A percentile compares a stretch with the other conserved stretches of the same genome.
phyloP scores from a whole-genome alignment of 306 rosid genomes.

The Rubus idaeus region DNA sequence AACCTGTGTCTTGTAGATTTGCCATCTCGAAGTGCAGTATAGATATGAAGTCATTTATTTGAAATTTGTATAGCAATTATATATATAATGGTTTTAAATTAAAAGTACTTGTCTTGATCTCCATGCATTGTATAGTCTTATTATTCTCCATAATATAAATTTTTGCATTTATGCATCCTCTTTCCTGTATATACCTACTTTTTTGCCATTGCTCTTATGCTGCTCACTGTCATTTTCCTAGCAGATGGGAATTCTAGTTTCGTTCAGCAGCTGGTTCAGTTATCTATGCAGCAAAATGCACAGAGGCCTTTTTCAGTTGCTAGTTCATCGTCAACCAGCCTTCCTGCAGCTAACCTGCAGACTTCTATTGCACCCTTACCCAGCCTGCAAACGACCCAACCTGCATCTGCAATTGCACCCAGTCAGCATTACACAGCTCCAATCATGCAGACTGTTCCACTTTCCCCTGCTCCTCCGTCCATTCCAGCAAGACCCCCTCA shows the following conservation, averaged over 20 bases:
- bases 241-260: slow-evolving; percentile 46
- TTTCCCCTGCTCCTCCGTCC: slow-evolving; percentile 28
- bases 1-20: not conserved
- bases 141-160: not conserved
- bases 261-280: slow-evolving; percentile 35
- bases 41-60: not conserved
- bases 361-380: slow-evolving; percentile 18
- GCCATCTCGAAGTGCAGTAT: not conserved
- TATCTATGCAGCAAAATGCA: slow-evolving; percentile 38
- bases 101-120: not conserved
- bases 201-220: slow-evolving; percentile 5
- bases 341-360: slow-evolving; percentile 36
- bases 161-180: not conserved
- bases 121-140: not conserved
- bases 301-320: slow-evolving; percentile 28
- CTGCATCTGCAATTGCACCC: slow-evolving; percentile 13
- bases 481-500: slow-evolving; percentile 41
- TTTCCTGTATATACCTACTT: not conserved
- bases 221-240: not conserved
- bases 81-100: not conserved
- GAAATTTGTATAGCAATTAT: not conserved
- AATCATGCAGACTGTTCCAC: slow-evolving; percentile 30
- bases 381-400: slow-evolving; percentile 19
- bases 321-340: slow-evolving; percentile 28
- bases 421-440: slow-evolving; percentile 29